phyloP scores from a whole-genome alignment of 306 rosid species.

The Inga leiocalycina region DNA sequence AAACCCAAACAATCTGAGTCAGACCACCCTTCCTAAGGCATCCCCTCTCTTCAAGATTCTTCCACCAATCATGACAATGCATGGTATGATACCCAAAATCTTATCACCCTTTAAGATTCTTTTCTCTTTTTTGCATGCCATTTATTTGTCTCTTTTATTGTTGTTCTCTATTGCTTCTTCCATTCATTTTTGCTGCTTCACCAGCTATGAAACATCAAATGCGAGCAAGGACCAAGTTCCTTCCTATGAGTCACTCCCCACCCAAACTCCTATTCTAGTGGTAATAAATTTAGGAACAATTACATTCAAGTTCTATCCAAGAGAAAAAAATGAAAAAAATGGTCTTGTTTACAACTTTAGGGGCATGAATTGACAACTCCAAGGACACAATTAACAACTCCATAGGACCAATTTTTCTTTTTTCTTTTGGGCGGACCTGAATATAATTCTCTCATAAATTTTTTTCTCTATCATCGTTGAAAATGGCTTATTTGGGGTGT shows the following conservation, averaged over 20 bases:
- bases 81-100: background rate
- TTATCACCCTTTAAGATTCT: background rate
- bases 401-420: too few species aligned
- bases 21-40: background rate
- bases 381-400: too few species aligned
- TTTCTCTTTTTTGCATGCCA: background rate
- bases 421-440: too few species aligned
- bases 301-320: too few species aligned
- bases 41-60: background rate
- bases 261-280: slow-evolving; percentile 27
- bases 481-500: too few species aligned
- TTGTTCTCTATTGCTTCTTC: background rate
- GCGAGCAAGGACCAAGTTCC: background rate
- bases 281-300: slow-evolving; percentile 16
- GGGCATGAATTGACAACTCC: too few species aligned
- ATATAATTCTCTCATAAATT: too few species aligned
- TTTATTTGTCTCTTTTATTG: background rate
- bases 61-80: background rate
- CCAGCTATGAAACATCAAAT: slow-evolving; percentile 5
- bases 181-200: background rate
- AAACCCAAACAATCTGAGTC: slow-evolving; percentile 5
- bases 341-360: too few species aligned
- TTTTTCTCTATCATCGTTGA: background rate
- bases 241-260: slow-evolving; percentile 27
- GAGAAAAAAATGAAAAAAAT: too few species aligned